A percentile compares a stretch with the other conserved stretches of the same genome.
Evolutionary conservation across 1,284 basidiomycete species (phyloP).

Genomic region (Trametes hirsuta): DNA sequence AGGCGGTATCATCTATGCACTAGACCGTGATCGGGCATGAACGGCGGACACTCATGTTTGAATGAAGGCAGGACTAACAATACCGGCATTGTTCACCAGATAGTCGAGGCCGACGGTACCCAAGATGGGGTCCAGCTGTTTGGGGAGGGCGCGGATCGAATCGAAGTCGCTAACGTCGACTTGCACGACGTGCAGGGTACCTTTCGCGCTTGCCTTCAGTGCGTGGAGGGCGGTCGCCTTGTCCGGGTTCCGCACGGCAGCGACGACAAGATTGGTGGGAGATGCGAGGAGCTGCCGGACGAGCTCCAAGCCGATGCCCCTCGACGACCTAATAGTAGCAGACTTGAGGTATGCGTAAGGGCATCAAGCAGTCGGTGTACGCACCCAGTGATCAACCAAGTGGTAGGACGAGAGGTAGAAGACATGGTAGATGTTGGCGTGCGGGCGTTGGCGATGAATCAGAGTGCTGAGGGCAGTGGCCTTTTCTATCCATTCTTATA

Average conservation of each 20-base stretch:
- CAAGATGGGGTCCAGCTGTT: constrained; percentile 32
- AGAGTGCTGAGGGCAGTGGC: too few species aligned
- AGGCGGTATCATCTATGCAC: constrained; percentile 28
- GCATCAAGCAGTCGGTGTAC: not conserved
- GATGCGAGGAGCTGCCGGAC: constrained; percentile 38
- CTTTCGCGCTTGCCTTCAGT: constrained; percentile 28
- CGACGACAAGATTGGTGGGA: constrained; percentile 41
- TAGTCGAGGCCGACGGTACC: constrained; percentile 38
- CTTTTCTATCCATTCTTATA: too few species aligned
- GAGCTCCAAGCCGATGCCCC: constrained; percentile 45
- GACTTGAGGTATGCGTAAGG: not conserved
- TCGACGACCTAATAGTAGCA: constrained; percentile 33
- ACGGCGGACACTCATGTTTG: not conserved
- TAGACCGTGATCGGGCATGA: constrained; percentile 18
- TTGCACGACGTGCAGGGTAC: constrained; percentile 37
- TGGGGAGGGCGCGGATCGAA: constrained; percentile 33
- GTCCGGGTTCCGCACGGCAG: constrained; percentile 40
- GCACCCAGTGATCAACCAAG: not conserved
- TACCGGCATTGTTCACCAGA: constrained; percentile 44
- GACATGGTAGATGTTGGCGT: too few species aligned
- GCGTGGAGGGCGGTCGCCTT: constrained; percentile 34
- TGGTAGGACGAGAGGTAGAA: not conserved
- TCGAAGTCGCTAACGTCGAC: constrained; percentile 37
- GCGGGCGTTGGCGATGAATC: too few species aligned
- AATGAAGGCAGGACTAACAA: constrained; percentile 30